phyloP scores from a whole-genome alignment of 345 rosid genomes.

The Camelina hispida region DNA sequence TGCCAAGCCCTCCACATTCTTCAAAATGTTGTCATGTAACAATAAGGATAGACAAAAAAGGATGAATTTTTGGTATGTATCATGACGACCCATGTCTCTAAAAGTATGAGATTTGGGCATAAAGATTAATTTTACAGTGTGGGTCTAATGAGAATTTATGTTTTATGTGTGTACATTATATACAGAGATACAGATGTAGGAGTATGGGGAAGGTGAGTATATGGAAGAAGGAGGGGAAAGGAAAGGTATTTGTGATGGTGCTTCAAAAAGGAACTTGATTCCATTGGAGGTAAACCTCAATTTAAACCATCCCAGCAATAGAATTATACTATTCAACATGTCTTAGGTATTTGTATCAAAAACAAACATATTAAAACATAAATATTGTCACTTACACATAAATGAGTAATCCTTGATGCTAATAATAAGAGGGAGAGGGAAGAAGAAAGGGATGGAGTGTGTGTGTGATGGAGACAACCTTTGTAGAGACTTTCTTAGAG shows the following conservation, averaged over 20 bases:
- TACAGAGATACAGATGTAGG: conserved; percentile 25
- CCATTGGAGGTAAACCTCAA: conserved; percentile 41
- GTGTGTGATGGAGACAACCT: conserved; percentile 16
- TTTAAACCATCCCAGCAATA: conserved; percentile 31
- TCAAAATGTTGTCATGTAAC: conserved; percentile 18
- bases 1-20: conserved; percentile 61
- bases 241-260: conserved; percentile 48
- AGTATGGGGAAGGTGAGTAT: conserved; percentile 39
- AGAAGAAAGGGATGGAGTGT: conserved; percentile 44
- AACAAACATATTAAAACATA: neutral
- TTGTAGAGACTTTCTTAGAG: neutral
- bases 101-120: neutral
- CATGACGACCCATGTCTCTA: conserved; percentile 45
- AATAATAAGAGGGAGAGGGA: neutral
- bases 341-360: neutral
- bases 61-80: conserved; percentile 2
- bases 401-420: neutral
- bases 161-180: conserved; percentile 2
- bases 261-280: conserved; percentile 55
- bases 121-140: conserved; percentile 6
- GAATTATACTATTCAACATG: neutral
- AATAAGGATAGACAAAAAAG: conserved; percentile 39
- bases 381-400: neutral
- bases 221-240: conserved; percentile 48
- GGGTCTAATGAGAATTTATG: conserved; percentile 29